Evolutionary conservation across 192 early-diverging fungal genomes (phyloP), one percentile per base, ranked within the genome.

Genomic region (Mortierella antarctica): DNA sequence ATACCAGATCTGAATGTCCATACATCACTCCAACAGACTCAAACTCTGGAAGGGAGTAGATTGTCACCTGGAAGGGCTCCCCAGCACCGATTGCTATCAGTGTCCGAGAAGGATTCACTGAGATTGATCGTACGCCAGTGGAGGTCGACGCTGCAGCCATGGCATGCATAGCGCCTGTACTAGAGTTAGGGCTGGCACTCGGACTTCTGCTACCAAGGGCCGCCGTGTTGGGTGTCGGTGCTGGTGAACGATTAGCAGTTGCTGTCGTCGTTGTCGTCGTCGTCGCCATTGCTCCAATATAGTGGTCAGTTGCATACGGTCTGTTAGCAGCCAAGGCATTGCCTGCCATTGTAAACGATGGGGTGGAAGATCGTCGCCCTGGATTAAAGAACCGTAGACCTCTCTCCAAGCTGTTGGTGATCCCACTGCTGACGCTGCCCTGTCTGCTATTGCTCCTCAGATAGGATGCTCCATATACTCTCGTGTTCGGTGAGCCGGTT

Each of bases 1-100:
- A 93, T 5, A 92, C 91, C 56, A 93, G 83, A 65, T 93, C 92
- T 40, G 66, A 60, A 66, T 93, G 92, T 20, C 89, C 89, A 42
- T 80, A 83, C 60, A 93, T 85, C 13, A 92, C 53, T 0, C 84
- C 88, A 20, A 88, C 65, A 17, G 88, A 86, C 40, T 84, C 82
- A 59, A 92, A 85, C n/a, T 74, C 70, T 14, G 92, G 92, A 10
- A 93, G 69, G 6, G 70, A 55, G 53, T 91, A 93, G 41, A 93
- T 74, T 42, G 91, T 91, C 18, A 78, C 75, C 57, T 91, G 90
- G 52, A 82, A 71, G 0, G 90, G 90, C 0, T 85, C 74, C 13
- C 91, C 90, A 15, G 85, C 83, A 8, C 89, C 90, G 13, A 93
- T 83, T 0, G 92, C 92, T 5, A 93, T 62, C 18, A 93, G 80